Base-by-base conservation (phyloP, 768 basidiomycete genomes). In the Pulveroboletus sp. region DNA sequence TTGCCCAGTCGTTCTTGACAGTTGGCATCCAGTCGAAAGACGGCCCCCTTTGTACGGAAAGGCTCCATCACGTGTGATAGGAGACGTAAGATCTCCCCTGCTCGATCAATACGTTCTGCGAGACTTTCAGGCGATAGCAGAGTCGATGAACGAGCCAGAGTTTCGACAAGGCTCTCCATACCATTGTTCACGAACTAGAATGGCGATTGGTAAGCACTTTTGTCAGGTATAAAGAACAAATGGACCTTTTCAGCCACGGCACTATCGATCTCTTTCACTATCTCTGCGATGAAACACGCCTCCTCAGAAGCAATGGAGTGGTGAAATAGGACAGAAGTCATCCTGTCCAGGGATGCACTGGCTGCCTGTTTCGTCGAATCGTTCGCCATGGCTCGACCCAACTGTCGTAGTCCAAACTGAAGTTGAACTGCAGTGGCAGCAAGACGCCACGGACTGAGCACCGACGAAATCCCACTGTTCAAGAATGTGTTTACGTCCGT, bases 381-480 rank as follows among this genome's bases (percentile, higher is more conserved):
- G 35, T 79, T 76, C n/a, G 73, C 69, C 30, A 91, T 74, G 10
- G 81, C 81, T 43, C 83, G 78, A 15, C 83, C 85, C 58, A 91
- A 69, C 57, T 88, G 86, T 61, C 85, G 80, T 46, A 91, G 72
- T 38, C 83, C 80, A 35, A 91, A 77, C 50, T 89, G 85, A 54
- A 90, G 76, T 57, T 89, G 84, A 47, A 90, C 85, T 6, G 85
- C 83, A 0, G 90, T 89, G 3, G 86, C 86, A 9, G 86, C 81
- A 24, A 91, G 78, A 60, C 86, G 88, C 87, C 89, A 92, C 0
- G 88, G 89, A 53, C 86, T 89, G 27, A 91, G 70, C 30, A 86
- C 70, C 9, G 80, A 81, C 0, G 81, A 81, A 11, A 84, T 76
- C 17, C 80, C 78, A 76, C 81, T 83, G 47, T 77, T 79, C 43